Base-by-base conservation (phyloP, 1,284 basidiomycete species). In the Ganoderma resinaceum region DNA sequence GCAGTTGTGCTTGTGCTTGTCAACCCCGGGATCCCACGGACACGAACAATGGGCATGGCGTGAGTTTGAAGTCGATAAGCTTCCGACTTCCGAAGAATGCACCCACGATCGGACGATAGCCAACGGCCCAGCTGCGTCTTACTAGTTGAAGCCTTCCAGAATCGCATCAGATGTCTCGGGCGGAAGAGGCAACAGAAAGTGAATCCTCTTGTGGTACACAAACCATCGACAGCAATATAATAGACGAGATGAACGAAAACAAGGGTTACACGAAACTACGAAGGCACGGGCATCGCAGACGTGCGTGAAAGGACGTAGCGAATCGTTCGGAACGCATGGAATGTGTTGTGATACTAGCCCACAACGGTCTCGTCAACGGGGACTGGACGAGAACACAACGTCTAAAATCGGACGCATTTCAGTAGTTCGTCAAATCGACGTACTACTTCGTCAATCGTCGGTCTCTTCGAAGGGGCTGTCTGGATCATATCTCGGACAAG, bases 401-500 rank as follows among this genome's bases (percentile, higher is more conserved):
- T 40, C 38, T 14, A 40, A 40, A 40, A 40, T 14, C 38, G 38
- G 16, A 40, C 38, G 1, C 16, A 4, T 40, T 40, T 40, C 5
- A 14, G 38, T 1, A 72, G 55, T n/a, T 33, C 20, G 26, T 40
- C 57, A 31, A 38, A 60, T 63, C 72, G 61, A 55, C 16, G 1
- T 2, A 52, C 65, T 2, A 66, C 66, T 11, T 68, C 52, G 37
- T 65, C 59, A 6, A 72, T 72, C 0, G 61, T 75, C 0, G 79
- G 79, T 16, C 79, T 76, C 38, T 73, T 72, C 0, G 62, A 26
- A 0, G 79, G 80, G 7, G 79, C 76, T 1, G 70, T 61, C 23
- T 76, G 74, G 0, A 73, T 68, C 80, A 82, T 81, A 58, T 79
- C 75, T 0, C 40, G 53, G 18, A 81, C 67, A 0, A 81, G 72